phyloP scores from a whole-genome alignment of 352 stramenopile species.

The Globisporangium sylvaticum region DNA sequence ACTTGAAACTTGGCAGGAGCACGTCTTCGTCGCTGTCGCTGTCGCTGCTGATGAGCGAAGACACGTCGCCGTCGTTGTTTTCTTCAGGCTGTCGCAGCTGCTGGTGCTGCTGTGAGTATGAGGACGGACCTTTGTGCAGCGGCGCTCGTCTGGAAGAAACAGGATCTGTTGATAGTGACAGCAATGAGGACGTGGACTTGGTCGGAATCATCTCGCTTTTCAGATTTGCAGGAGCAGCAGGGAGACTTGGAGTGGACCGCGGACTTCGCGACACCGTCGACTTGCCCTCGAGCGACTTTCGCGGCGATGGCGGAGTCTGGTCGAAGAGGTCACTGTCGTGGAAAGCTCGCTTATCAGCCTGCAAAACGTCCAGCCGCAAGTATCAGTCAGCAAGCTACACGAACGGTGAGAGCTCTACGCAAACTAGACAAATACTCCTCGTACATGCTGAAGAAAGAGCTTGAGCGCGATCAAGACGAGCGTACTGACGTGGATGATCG shows the following conservation, averaged over 20 bases:
- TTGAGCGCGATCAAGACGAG: conserved; percentile 66
- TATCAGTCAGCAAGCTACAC: not conserved
- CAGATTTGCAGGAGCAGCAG: not conserved
- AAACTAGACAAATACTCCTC: not conserved
- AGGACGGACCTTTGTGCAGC: not conserved
- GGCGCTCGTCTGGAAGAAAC: not conserved
- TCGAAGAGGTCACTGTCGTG: not conserved
- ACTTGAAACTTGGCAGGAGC: conserved; percentile 55
- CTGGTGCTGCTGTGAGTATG: conserved; percentile 2
- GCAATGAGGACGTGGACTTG: not conserved
- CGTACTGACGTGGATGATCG: conserved; percentile 56
- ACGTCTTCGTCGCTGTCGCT: conserved; percentile 71
- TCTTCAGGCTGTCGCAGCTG: not conserved
- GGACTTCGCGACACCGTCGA: conserved; percentile 23
- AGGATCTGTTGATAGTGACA: not conserved
- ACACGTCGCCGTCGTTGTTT: conserved; percentile 58
- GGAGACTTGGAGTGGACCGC: conserved; percentile 14
- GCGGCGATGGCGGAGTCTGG: not conserved
- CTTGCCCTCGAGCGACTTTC: conserved; percentile 22
- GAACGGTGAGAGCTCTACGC: not conserved
- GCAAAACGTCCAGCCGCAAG: not conserved
- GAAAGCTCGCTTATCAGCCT: conserved; percentile 28
- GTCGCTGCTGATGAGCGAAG: conserved; percentile 75
- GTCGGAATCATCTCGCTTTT: not conserved
- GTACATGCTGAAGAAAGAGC: conserved; percentile 72